Evolutionary conservation across 1,139 yeast species (phyloP).

Genomic region (Insectozyma bohioensis): DNA sequence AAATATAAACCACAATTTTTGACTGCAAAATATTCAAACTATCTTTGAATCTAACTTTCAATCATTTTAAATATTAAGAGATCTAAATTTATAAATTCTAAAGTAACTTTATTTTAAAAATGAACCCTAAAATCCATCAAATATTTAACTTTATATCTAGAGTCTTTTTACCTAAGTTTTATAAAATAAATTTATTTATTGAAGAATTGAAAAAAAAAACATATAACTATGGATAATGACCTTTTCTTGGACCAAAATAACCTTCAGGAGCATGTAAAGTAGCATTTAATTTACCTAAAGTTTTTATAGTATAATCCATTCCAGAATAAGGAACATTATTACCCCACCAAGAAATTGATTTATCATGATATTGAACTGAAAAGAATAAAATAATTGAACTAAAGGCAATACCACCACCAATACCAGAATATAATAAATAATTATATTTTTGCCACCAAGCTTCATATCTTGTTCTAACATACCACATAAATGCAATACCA

Average conservation of each 20-base stretch:
- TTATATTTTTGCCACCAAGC: slow-evolving; percentile 59
- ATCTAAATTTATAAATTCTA: too few species aligned
- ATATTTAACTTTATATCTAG: too few species aligned
- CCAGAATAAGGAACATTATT: slow-evolving; percentile 44
- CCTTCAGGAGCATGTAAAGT: slow-evolving; percentile 33
- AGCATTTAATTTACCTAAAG: slow-evolving; percentile 18
- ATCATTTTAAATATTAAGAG: too few species aligned
- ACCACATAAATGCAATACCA: slow-evolving; percentile 44
- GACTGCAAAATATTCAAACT: too few species aligned
- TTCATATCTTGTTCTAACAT: slow-evolving; percentile 39
- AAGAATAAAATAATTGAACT: slow-evolving; percentile 52
- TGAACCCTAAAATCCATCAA: too few species aligned
- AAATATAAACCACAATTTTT: too few species aligned
- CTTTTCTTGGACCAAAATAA: slow-evolving; percentile 45
- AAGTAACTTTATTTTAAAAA: too few species aligned
- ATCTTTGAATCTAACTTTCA: too few species aligned
- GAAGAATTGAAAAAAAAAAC: too few species aligned
- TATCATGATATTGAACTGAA: slow-evolving; percentile 44
- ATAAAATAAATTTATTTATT: too few species aligned
- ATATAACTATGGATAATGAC: slow-evolving; percentile 36
- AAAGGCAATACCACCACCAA: slow-evolving; percentile 53
- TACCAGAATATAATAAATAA: slow-evolving; percentile 50
- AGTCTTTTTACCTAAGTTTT: too few species aligned
- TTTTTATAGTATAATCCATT: slow-evolving; percentile 30
- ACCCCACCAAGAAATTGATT: slow-evolving; percentile 55